Base-by-base conservation (phyloP, 1,284 basidiomycete genomes). In the Dichomitus squalens region DNA sequence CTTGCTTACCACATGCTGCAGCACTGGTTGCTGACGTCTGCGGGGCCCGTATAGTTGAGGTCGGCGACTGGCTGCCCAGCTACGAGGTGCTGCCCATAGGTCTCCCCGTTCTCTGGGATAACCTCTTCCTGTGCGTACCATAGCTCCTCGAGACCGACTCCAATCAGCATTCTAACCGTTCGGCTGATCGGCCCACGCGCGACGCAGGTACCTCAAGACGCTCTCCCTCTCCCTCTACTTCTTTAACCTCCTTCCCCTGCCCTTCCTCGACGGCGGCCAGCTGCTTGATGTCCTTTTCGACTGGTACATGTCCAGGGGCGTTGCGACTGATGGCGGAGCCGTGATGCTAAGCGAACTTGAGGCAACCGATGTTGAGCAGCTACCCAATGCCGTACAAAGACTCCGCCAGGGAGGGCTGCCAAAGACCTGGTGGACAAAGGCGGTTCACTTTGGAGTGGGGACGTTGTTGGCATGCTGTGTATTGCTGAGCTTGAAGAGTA, bases 191-290 rank as follows among this genome's bases (percentile, higher is more conserved):
- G 29, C 29, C 31, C 27, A 4, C 6, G 29, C 29, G 29, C 9
- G 47, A 4, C 3, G 3, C 64, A 91, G 90, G 55, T 92, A 92
- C 62, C 69, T 87, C 53, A 72, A 76, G 35, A 79, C 81, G 65
- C 77, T 87, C 0, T 85, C 83, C 20, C 70, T 90, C 23, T 90
- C 88, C 2, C 76, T 92, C 0, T 92, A 80, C 68, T 71, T 90
- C 59, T 83, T 92, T 72, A 92, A 92, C 69, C 78, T 88, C 23
- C 75, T 92, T 9, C 88, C 90, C 0, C 69, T 92, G 20, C 78
- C 80, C 2, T 71, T 74, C 47, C 74, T 92, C 27, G 90, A 92
- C 55, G 89, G 90, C 27, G 70, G 74, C 7, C 79, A 85, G 60
- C 70, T 84, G 4, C 64, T 86, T 4, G 67, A 71, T 27, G 47